Base-by-base conservation (phyloP, 2,329 filamentous ascomycete genomes). In the Cladobotryum mycophilum region DNA sequence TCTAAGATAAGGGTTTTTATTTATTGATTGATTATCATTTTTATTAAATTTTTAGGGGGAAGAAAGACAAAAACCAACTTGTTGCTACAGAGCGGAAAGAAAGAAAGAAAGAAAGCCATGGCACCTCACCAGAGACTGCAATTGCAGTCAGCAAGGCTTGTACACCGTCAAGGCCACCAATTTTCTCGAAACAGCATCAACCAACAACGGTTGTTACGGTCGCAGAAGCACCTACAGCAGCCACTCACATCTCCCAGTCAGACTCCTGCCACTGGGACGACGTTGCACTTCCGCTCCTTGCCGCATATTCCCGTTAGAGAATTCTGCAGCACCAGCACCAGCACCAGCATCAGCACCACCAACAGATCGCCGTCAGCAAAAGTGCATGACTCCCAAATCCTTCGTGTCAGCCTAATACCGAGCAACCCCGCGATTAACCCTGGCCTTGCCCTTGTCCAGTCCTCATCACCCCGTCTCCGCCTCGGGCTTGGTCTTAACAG, bases 221-320 rank as follows among this genome's bases (percentile, higher is more conserved):
- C 5, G 15, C 40, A 38, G 36, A 4, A 38, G 36, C 36, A 38
- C 25, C 25, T 30, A 30, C 25, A 30, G 25, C 25, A 30, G 25
- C 25, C 25, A 30, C 25, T 30, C 25, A 20, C 20, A 20, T 20
- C 20, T 20, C 20, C 3, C 20, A 20, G 20, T 20, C 20, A 20
- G 20, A 20, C 5, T 20, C 20, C 20, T 20, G 20, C 20, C 20
- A 30, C 25, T 4, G 25, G 8, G 25, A 30, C 22, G 7, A 7
- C 9, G 9, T 11, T 8, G 8, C 25, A 30, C 37, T 17, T 35
- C 54, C 40, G 45, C 38, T 15, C 11, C 7, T 50, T 49, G 46
- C 48, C 47, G 50, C 37, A 20, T 51, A 45, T 36, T 45, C 49
- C 54, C 47, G 48, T 41, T 43, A 43, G 46, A 35, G 30, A 38